Conservation (phyloP, 768 basidiomycete species). For the Mycena maculata region DNA sequence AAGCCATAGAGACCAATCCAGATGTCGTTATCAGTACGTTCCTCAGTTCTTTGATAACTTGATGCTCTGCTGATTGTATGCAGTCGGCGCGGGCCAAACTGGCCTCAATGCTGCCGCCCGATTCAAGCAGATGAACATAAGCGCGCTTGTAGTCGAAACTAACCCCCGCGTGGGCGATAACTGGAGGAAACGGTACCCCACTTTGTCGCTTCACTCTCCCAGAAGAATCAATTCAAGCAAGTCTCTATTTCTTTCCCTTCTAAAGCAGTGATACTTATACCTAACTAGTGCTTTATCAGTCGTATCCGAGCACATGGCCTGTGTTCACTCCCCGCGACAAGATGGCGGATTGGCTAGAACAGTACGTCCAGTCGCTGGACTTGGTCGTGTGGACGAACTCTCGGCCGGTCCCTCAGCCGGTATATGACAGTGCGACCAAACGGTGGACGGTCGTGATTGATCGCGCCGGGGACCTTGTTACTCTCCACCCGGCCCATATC, state of each 20-base stretch:
- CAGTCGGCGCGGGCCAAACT: conserved; percentile 59
- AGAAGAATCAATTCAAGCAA: conserved; percentile 31
- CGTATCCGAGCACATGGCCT: conserved; percentile 54
- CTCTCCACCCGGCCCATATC: conserved; percentile 52
- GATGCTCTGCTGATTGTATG: background rate
- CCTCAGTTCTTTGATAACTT: background rate
- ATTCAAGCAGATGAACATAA: conserved; percentile 54
- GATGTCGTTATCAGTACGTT: conserved; percentile 37
- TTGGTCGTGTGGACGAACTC: conserved; percentile 57
- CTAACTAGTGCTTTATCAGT: conserved; percentile 51
- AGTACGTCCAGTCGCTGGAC: conserved; percentile 54
- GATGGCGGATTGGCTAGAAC: conserved; percentile 58
- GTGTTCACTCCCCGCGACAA: conserved; percentile 55
- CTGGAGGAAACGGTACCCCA: conserved; percentile 58
- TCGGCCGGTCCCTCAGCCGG: conserved; percentile 44
- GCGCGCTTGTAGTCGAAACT: conserved; percentile 51
- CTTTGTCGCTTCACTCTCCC: conserved; percentile 56
- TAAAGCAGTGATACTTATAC: conserved; percentile 7
- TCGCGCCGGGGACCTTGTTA: conserved; percentile 42
- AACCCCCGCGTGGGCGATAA: conserved; percentile 51
- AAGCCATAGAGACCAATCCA: conserved; percentile 32
- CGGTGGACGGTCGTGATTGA: conserved; percentile 51
- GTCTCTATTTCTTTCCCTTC: conserved; percentile 27
- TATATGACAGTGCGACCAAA: conserved; percentile 45
- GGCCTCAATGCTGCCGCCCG: conserved; percentile 58